Evolutionary conservation across 352 stramenopile species (phyloP).

Genomic region (Blastocystis sp.): DNA sequence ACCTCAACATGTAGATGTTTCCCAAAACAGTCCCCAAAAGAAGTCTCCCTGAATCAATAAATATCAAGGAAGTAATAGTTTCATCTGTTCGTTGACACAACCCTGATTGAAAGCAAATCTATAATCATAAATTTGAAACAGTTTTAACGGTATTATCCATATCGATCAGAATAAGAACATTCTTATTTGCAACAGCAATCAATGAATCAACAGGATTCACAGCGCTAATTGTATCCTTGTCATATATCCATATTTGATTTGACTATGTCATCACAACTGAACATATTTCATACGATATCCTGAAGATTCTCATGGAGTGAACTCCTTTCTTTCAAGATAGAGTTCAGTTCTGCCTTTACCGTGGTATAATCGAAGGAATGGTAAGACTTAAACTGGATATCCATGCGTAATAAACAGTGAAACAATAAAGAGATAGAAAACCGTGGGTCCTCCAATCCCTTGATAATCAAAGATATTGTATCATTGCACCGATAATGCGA

Average conservation of each 20-base stretch:
- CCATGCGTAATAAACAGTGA: background rate
- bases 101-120: slow-evolving; percentile 55
- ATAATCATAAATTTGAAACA: slow-evolving; percentile 6
- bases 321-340: slow-evolving; percentile 13
- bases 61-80: background rate
- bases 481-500: background rate
- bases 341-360: slow-evolving; percentile 17
- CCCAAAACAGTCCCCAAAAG: slow-evolving; percentile 2
- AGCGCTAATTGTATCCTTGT: background rate
- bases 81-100: slow-evolving; percentile 37
- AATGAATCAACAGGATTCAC: slow-evolving; percentile 4
- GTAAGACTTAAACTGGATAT: background rate
- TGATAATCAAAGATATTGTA: background rate
- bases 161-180: slow-evolving; percentile 42
- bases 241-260: slow-evolving; percentile 30
- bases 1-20: slow-evolving; percentile 32
- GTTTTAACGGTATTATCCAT: slow-evolving; percentile 6
- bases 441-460: background rate
- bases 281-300: background rate
- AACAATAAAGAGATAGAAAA: background rate
- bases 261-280: background rate
- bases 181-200: slow-evolving; percentile 15
- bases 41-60: background rate
- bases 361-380: background rate
- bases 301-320: slow-evolving; percentile 14